Base-by-base conservation (phyloP, 192 early-diverging fungal species). In the Backusella macrospora region DNA sequence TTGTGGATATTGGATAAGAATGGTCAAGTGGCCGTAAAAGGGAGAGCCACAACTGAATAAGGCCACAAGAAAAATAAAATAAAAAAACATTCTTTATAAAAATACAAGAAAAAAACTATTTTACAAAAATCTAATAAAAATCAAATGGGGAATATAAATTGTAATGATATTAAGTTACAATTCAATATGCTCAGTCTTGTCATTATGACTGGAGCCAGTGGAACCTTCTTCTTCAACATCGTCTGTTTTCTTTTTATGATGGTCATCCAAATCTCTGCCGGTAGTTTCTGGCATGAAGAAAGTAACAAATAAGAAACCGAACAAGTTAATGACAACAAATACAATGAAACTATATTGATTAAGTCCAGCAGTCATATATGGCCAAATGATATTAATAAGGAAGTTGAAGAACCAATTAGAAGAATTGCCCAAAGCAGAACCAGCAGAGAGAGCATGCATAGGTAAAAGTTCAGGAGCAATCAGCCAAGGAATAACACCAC, bases 401-500 rank as follows among this genome's bases (percentile, higher is more conserved):
- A 86, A 86, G 76, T 86, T 86, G 12, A 72, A 77, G 12, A 76
- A 43, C 88, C 93, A 96, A 74, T 95, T 95, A 18, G 91, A 82
- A 6, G 83, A 85, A 13, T 88, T 93, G 47, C 93, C 91, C 15
- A 95, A 77, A 5, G 92, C 87, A 1, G 89, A 88, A 34, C 90
- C 92, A 5, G 92, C 76, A 1, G 90, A 86, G 44, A 94, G 81
- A 1, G 92, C 92, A 76, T 92, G 91, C 14, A 88, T 83, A 0
- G 95, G 95, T 29, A 94, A 80, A 55, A 94, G 80, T 73, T 96
- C 95, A 18, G 93, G 89, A 4, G 92, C 82, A 55, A 92, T 88
- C 37, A 94, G 79, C 93, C 93, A 95, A 0, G 95, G 93, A 62
- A 95, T 93, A 6, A 89, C 89, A 59, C 95, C 95, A 14, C 92